Percentiles rank a stretch among this genome's conserved stretches.
These are phyloP conservation scores for Pyrenophora seminiperda DNA, from an alignment of 2,329 filamentous ascomycete species.

Conservation along the genomic window DNA sequence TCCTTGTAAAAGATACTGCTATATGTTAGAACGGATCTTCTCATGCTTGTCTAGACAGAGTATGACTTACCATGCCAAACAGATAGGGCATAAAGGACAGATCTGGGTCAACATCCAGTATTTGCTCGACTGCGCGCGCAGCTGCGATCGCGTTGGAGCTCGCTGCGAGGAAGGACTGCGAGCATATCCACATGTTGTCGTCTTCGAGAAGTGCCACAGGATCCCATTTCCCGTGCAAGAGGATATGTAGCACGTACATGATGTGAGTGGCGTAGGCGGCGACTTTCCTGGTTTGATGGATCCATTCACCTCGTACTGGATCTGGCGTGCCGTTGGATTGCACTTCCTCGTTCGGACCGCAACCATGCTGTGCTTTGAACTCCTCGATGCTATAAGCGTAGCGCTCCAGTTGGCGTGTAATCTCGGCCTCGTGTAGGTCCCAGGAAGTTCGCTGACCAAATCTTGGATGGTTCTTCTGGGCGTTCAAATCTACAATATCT, in stretches of 20 bases:
- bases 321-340: constrained; percentile 46
- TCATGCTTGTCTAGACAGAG: not conserved
- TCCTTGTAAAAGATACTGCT: constrained; percentile 77
- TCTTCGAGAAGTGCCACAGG: constrained; percentile 88
- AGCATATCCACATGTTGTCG: constrained; percentile 91
- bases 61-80: constrained; percentile 73
- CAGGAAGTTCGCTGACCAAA: constrained; percentile 77
- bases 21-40: constrained; percentile 9
- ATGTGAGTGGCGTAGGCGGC: constrained; percentile 90
- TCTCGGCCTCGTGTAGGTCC: constrained; percentile 79
- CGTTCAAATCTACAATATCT: constrained; percentile 88
- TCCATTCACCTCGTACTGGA: constrained; percentile 66
- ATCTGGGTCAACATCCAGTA: constrained; percentile 87
- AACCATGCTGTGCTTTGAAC: constrained; percentile 59
- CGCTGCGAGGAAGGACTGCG: constrained; percentile 81
- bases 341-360: constrained; percentile 41
- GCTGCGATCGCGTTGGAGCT: constrained; percentile 88
- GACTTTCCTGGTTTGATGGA: constrained; percentile 84
- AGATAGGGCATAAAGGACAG: constrained; percentile 97
- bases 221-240: constrained; percentile 91
- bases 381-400: constrained; percentile 80
- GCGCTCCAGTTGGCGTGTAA: constrained; percentile 76
- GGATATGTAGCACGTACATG: constrained; percentile 90
- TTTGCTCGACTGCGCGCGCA: constrained; percentile 82
- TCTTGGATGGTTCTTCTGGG: constrained; percentile 84